phyloP scores from a whole-genome alignment of 345 rosid species.

The Acer yangbiense region DNA sequence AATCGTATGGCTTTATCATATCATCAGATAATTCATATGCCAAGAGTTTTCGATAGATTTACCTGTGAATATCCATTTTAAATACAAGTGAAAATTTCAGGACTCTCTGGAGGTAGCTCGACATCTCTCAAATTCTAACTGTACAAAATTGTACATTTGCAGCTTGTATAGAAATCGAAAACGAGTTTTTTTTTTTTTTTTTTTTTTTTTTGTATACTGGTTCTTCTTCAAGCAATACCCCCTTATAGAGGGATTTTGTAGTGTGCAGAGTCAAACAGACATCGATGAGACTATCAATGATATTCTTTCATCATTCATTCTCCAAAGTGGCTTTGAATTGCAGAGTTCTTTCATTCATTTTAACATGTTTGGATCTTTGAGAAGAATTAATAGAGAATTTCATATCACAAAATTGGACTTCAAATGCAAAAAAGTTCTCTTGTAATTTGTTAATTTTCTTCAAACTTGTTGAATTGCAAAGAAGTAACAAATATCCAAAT shows the following conservation, averaged over 20 bases:
- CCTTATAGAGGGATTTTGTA: conserved; percentile 18
- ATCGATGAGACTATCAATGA: neutral
- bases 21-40: neutral
- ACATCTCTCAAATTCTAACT: conserved; percentile 18
- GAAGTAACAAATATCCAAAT: no score
- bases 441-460: no score
- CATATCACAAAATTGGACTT: no score
- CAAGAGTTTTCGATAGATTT: conserved; percentile 1
- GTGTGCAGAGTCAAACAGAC: conserved; percentile 4
- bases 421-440: no score
- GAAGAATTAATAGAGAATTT: no score
- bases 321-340: neutral
- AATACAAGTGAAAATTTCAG: neutral
- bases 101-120: conserved; percentile 10
- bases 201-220: neutral
- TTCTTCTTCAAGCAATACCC: neutral
- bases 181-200: neutral
- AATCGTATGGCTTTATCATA: neutral
- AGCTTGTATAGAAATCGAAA: conserved; percentile 31
- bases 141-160: conserved; percentile 33
- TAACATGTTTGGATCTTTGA: neutral
- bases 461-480: no score
- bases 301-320: conserved; percentile 26
- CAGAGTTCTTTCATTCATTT: no score
- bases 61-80: neutral